A percentile compares a stretch with the other conserved stretches of the same genome.
phyloP scores from a whole-genome alignment of 2,329 filamentous ascomycete species.

The Neofusicoccum umdonicola region DNA sequence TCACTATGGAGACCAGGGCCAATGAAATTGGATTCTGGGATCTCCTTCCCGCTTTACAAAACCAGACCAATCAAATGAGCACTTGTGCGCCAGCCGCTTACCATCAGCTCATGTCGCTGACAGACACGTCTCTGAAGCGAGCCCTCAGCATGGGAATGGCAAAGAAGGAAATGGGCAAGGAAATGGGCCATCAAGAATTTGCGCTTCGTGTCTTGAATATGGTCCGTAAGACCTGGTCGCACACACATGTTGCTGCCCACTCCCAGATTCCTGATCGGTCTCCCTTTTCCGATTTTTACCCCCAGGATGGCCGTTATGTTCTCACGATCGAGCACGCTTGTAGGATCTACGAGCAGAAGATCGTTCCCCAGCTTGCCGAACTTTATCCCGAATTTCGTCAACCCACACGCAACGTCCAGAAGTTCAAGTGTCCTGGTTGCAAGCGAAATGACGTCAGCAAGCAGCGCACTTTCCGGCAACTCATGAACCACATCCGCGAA shows the following conservation, averaged over 20 bases:
- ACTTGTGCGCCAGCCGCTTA: slow-evolving; percentile 8
- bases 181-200: slow-evolving; percentile 24
- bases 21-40: slow-evolving; percentile 20
- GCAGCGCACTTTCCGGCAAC: slow-evolving; percentile 21
- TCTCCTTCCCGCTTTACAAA: not conserved
- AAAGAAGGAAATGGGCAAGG: slow-evolving; percentile 9
- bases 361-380: slow-evolving; percentile 22
- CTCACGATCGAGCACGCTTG: slow-evolving; percentile 33
- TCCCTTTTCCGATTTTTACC: slow-evolving; percentile 12
- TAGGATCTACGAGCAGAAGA: slow-evolving; percentile 27
- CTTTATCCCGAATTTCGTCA: slow-evolving; percentile 9
- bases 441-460: slow-evolving; percentile 23
- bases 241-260: slow-evolving; percentile 11
- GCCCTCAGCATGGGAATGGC: not conserved
- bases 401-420: slow-evolving; percentile 18
- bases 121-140: not conserved
- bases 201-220: slow-evolving; percentile 27
- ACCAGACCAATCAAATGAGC: slow-evolving; percentile 11
- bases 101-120: not conserved
- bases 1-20: slow-evolving; percentile 19
- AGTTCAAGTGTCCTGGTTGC: slow-evolving; percentile 32
- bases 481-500: slow-evolving; percentile 30
- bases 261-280: slow-evolving; percentile 13
- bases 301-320: slow-evolving; percentile 23
- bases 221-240: slow-evolving; percentile 23